phyloP scores from a whole-genome alignment of 2,329 filamentous ascomycete species.

The Hortaea werneckii region DNA sequence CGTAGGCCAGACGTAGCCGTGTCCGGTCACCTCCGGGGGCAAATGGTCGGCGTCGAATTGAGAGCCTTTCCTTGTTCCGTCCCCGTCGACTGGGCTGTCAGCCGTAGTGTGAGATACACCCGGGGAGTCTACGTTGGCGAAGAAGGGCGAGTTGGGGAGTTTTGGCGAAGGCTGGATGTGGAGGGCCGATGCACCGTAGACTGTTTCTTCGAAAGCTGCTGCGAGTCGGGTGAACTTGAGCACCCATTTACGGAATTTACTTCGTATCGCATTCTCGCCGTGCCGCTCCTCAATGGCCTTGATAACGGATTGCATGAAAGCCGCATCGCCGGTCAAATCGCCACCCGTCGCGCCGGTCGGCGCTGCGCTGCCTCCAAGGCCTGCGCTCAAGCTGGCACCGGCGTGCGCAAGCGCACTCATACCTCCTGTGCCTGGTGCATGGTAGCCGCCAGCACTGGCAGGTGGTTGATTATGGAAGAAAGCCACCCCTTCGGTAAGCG shows the following conservation, averaged over 20 bases:
- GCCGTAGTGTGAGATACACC: not conserved
- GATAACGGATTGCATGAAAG: constrained; percentile 80
- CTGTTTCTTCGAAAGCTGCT: constrained; percentile 87
- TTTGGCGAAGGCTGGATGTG: constrained; percentile 45
- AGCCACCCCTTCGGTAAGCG: constrained; percentile 70
- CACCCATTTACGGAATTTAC: constrained; percentile 94
- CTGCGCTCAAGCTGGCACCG: constrained; percentile 27
- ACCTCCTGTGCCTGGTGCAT: constrained; percentile 8
- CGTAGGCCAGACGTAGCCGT: constrained; percentile 92
- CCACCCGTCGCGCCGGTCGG: constrained; percentile 22
- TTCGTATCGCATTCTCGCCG: constrained; percentile 79
- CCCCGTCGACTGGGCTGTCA: not conserved
- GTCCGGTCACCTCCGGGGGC: constrained; percentile 43
- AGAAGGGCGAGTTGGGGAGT: not conserved
- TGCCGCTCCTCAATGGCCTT: constrained; percentile 75
- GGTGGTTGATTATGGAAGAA: constrained; percentile 63
- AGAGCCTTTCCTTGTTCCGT: not conserved
- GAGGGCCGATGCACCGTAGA: constrained; percentile 85
- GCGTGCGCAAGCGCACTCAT: constrained; percentile 20
- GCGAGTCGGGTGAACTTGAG: constrained; percentile 85
- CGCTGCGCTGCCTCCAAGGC: constrained; percentile 18
- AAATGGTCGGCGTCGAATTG: constrained; percentile 6
- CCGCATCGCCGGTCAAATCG: constrained; percentile 75
- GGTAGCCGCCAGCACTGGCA: constrained; percentile 14
- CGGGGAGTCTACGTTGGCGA: not conserved